Percentiles rank a stretch among this genome's conserved stretches.
phyloP scores from a whole-genome alignment of 306 rosid species.

The Delonix regia region DNA sequence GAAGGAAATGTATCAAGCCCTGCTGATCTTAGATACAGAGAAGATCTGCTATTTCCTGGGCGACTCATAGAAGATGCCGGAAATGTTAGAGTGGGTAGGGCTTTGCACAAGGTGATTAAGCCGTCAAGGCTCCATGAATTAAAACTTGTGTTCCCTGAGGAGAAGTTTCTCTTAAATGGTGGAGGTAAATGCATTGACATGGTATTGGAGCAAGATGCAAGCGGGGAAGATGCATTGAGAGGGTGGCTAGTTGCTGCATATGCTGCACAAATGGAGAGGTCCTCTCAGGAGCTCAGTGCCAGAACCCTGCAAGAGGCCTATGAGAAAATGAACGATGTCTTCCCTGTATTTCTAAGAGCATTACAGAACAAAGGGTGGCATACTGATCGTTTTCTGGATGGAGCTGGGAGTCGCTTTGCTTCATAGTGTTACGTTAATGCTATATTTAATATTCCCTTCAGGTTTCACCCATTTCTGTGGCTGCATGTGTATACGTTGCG shows the following conservation, averaged over 20 bases:
- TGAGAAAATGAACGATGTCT: conserved; percentile 68
- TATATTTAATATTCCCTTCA: neutral
- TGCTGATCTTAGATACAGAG: conserved; percentile 84
- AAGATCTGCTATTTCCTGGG: conserved; percentile 73
- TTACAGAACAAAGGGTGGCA: conserved; percentile 92
- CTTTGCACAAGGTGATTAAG: conserved; percentile 61
- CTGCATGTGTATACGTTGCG: neutral
- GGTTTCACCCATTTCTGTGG: conserved; percentile 25
- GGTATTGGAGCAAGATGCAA: conserved; percentile 79
- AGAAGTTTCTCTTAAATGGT: conserved; percentile 72
- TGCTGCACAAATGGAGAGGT: conserved; percentile 50
- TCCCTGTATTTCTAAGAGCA: conserved; percentile 61
- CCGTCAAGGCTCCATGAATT: conserved; percentile 73
- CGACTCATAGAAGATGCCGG: conserved; percentile 78
- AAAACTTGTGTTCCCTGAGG: conserved; percentile 63
- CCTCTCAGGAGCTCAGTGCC: conserved; percentile 48
- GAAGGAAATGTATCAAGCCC: conserved; percentile 76
- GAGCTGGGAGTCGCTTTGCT: conserved; percentile 78
- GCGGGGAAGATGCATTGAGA: conserved; percentile 88
- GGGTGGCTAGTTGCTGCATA: conserved; percentile 97
- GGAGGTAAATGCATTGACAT: conserved; percentile 67
- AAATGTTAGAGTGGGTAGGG: conserved; percentile 77
- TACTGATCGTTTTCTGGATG: conserved; percentile 92
- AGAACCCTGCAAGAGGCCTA: conserved; percentile 63
- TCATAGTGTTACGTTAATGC: conserved; percentile 36